These are phyloP conservation scores for Galeopsis tetrahit DNA, from an alignment of 257 asterid genomes.

Conservation along the genomic window DNA sequence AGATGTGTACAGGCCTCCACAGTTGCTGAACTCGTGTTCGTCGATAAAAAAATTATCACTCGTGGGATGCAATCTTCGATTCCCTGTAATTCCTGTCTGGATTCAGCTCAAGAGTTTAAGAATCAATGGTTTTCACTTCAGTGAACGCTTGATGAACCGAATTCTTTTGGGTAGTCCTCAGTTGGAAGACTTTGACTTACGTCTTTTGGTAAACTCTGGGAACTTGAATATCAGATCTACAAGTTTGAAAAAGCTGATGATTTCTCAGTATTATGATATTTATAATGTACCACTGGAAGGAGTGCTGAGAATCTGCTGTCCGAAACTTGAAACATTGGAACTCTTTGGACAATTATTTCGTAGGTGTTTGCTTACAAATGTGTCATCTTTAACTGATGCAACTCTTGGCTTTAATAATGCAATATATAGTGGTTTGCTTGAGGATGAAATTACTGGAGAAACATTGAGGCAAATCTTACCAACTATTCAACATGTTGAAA, in stretches of 20 bases:
- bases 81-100: too few relatives aligned
- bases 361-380: background rate
- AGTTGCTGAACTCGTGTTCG: background rate
- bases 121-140: too few relatives aligned
- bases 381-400: background rate
- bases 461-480: background rate
- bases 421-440: too few relatives aligned
- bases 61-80: too few relatives aligned
- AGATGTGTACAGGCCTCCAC: background rate
- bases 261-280: background rate
- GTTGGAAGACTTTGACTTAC: background rate
- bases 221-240: constrained; percentile 9
- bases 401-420: background rate
- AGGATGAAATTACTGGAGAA: background rate
- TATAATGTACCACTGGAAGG: background rate
- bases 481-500: background rate
- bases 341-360: background rate
- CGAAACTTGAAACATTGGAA: background rate
- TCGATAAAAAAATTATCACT: too few relatives aligned
- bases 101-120: too few relatives aligned
- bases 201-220: background rate
- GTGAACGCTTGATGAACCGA: too few relatives aligned
- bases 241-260: background rate
- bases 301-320: background rate
- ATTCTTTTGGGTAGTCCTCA: too few relatives aligned